phyloP scores from a whole-genome alignment of 495 filamentous ascomycete species.

The Letharia columbiana region DNA sequence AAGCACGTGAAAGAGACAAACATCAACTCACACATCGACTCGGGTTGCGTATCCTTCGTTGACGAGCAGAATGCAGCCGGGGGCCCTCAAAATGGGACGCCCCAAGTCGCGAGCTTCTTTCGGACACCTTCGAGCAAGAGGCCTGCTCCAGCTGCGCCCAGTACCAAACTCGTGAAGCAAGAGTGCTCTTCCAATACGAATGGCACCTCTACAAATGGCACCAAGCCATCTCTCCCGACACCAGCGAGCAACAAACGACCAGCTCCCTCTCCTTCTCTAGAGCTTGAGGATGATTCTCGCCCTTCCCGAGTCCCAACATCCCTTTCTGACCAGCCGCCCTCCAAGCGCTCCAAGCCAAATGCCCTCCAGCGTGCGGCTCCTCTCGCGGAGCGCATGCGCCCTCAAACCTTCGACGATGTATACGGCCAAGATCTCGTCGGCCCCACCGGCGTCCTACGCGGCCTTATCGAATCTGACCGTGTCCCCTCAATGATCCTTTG shows the following conservation, averaged over 20 bases:
- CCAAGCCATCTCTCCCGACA: neutral
- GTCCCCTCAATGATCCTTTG: constrained; percentile 94
- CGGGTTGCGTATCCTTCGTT: constrained; percentile 59
- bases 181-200: neutral
- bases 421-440: constrained; percentile 90
- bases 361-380: constrained; percentile 64
- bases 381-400: constrained; percentile 90
- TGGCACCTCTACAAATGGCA: neutral
- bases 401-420: constrained; percentile 72
- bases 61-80: constrained; percentile 24
- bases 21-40: constrained; percentile 92
- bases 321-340: constrained; percentile 28
- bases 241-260: constrained; percentile 15
- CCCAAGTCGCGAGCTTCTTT: constrained; percentile 63
- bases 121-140: constrained; percentile 49
- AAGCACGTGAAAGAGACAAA: constrained; percentile 62
- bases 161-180: neutral
- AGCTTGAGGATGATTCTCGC: neutral
- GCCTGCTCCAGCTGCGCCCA: neutral
- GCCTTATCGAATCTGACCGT: constrained; percentile 78
- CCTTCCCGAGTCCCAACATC: neutral
- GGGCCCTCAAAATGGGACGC: constrained; percentile 37
- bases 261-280: constrained; percentile 5
- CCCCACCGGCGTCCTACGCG: constrained; percentile 68
- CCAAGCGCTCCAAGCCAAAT: constrained; percentile 54